These are phyloP conservation scores for Sugiyamaella pinicola DNA, from an alignment of 1,139 yeast species.

Conservation along the genomic window DNA sequence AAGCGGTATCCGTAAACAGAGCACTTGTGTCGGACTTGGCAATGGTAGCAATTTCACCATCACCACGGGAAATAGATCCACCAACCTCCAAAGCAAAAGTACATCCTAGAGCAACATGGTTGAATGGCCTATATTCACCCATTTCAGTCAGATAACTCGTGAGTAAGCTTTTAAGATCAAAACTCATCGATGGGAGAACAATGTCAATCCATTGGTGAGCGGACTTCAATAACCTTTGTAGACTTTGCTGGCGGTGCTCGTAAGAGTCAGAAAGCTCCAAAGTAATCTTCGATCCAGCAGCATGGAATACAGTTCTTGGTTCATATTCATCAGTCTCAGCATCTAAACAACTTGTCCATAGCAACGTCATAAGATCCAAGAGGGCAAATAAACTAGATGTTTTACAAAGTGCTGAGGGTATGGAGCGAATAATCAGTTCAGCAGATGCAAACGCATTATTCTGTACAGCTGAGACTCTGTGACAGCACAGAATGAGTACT, in stretches of 20 bases:
- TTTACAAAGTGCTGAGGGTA: conserved; percentile 85
- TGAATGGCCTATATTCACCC: conserved; percentile 39
- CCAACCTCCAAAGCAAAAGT: conserved; percentile 91
- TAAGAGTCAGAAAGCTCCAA: conserved; percentile 77
- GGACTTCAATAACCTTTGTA: conserved; percentile 58
- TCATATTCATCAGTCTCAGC: conserved; percentile 86
- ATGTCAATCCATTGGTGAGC: conserved; percentile 68
- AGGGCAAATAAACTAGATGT: conserved; percentile 71
- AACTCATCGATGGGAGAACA: conserved; percentile 58
- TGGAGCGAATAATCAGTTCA: conserved; percentile 61
- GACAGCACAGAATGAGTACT: conserved; percentile 72
- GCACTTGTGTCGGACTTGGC: conserved; percentile 26
- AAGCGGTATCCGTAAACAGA: conserved; percentile 53
- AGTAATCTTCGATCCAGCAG: conserved; percentile 57
- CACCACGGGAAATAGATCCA: conserved; percentile 65
- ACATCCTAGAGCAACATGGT: conserved; percentile 68
- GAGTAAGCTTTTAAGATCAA: conserved; percentile 76
- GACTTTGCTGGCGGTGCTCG: conserved; percentile 71
- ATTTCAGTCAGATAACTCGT: conserved; percentile 67
- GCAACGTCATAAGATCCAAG: conserved; percentile 73
- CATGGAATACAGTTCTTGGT: conserved; percentile 69
- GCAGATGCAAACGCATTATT: conserved; percentile 80
- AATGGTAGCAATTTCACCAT: conserved; percentile 44
- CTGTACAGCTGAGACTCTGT: conserved; percentile 74
- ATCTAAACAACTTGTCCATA: conserved; percentile 80